Percentiles rank a stretch among this genome's conserved stretches.
Evolutionary conservation across 2,329 filamentous ascomycete species (phyloP).

Genomic region (Fusarium phyllophilum): DNA sequence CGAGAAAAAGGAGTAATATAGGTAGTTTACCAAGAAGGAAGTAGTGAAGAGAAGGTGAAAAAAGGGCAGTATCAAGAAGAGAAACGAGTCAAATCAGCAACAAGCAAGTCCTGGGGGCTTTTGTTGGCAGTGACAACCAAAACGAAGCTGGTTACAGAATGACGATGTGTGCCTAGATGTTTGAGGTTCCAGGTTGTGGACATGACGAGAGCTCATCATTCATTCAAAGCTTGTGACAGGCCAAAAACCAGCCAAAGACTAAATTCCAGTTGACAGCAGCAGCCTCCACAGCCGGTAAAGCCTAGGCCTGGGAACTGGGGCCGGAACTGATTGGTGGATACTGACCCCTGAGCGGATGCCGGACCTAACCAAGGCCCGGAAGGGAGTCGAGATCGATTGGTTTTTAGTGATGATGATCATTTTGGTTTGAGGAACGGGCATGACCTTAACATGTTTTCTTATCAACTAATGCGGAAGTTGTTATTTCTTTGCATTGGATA

Average conservation of each 20-base stretch:
- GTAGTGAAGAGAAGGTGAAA: not conserved
- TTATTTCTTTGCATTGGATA: not conserved
- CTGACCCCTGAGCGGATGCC: slow-evolving; percentile 22
- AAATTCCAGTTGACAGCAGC: slow-evolving; percentile 2
- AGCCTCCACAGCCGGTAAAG: slow-evolving; percentile 2
- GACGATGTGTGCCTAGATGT: slow-evolving; percentile 32
- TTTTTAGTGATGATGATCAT: not conserved
- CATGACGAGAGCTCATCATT: not conserved
- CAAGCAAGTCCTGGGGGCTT: not conserved
- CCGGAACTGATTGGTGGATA: slow-evolving; percentile 27
- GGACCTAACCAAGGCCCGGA: not conserved
- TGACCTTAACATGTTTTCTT: slow-evolving; percentile 2
- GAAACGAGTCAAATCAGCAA: not conserved
- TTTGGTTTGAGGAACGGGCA: slow-evolving; percentile 2
- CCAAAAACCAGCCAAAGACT: not conserved
- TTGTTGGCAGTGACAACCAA: slow-evolving; percentile 4
- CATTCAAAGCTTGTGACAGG: slow-evolving; percentile 30
- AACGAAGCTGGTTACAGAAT: slow-evolving; percentile 32
- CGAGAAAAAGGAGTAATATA: slow-evolving; percentile 15
- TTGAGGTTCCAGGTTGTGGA: slow-evolving; percentile 19
- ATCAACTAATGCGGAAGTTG: slow-evolving; percentile 4
- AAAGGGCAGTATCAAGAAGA: slow-evolving; percentile 1
- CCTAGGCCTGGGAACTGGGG: not conserved
- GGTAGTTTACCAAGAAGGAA: not conserved
- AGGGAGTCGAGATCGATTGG: slow-evolving; percentile 19